Evolutionary conservation across 2,329 filamentous ascomycete genomes (phyloP).

Genomic region (Pseudopyrenochaeta lycopersici): DNA sequence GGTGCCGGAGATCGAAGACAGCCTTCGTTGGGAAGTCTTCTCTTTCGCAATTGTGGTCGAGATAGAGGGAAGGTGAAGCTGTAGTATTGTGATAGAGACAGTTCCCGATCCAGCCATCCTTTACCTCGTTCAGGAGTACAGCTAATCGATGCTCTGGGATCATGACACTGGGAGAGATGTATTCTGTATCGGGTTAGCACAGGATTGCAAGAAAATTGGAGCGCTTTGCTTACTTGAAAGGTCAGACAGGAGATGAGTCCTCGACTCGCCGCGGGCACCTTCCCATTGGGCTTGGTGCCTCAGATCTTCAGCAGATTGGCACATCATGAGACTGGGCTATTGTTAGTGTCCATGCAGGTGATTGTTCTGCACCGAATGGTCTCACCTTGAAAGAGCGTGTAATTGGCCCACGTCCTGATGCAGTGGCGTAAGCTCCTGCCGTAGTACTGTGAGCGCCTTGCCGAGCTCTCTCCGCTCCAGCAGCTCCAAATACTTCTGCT

Average conservation of each 20-base stretch:
- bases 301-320: slow-evolving; percentile 78
- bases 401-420: slow-evolving; percentile 80
- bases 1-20: slow-evolving; percentile 74
- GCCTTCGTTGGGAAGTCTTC: slow-evolving; percentile 80
- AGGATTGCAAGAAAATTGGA: neutral
- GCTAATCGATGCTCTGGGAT: slow-evolving; percentile 91
- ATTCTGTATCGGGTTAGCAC: slow-evolving; percentile 63
- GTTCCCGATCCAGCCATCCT: slow-evolving; percentile 80
- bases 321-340: slow-evolving; percentile 82
- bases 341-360: slow-evolving; percentile 26
- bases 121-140: slow-evolving; percentile 81
- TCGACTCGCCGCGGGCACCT: slow-evolving; percentile 77
- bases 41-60: slow-evolving; percentile 84
- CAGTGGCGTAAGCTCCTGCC: slow-evolving; percentile 86
- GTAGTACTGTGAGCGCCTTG: slow-evolving; percentile 81
- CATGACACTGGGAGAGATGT: slow-evolving; percentile 96
- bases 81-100: slow-evolving; percentile 91
- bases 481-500: slow-evolving; percentile 94
- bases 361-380: too few relatives aligned
- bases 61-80: slow-evolving; percentile 82
- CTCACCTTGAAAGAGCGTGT: slow-evolving; percentile 79
- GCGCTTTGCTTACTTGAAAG: slow-evolving; percentile 73
- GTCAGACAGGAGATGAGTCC: slow-evolving; percentile 77
- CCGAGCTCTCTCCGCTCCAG: slow-evolving; percentile 79
- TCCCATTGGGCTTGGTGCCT: slow-evolving; percentile 84